Conservation (phyloP, 352 stramenopile genomes). For the Thraustochytrium sp. region DNA sequence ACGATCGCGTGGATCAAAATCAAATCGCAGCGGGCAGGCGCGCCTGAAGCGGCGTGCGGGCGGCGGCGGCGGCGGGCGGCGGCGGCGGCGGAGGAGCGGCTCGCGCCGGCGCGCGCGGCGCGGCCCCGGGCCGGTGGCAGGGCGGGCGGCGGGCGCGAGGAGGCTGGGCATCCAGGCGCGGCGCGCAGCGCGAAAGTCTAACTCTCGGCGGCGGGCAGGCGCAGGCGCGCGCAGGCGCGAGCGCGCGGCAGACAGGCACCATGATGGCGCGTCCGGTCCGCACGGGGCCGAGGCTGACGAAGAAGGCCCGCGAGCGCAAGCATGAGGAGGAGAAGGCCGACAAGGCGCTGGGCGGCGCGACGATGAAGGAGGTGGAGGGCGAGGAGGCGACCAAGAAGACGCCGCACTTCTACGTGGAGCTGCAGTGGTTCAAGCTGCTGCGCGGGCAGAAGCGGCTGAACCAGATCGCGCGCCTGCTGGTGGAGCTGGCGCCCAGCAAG, state of each 20-base stretch:
- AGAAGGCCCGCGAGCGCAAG: slow-evolving; percentile 37
- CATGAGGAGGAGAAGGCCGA: slow-evolving; percentile 44
- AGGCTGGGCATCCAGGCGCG: no score
- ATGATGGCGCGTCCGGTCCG: slow-evolving; percentile 24
- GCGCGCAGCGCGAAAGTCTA: no score
- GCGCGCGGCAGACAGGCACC: background rate
- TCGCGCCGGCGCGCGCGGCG: no score
- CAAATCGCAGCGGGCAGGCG: no score
- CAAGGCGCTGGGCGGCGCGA: slow-evolving; percentile 36
- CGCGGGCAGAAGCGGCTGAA: slow-evolving; percentile 40
- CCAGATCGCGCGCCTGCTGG: slow-evolving; percentile 41
- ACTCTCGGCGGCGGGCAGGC: no score
- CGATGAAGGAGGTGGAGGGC: slow-evolving; percentile 38
- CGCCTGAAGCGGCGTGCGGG: no score
- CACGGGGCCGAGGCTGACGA: slow-evolving; percentile 12
- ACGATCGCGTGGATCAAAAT: no score
- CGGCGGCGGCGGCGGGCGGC: no score
- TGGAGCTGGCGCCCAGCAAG: slow-evolving; percentile 43
- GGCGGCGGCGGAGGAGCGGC: no score
- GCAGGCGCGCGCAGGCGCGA: no score
- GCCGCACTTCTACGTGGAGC: slow-evolving; percentile 33
- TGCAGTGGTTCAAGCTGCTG: slow-evolving; percentile 45
- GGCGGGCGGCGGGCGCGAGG: no score
- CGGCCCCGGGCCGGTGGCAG: no score
- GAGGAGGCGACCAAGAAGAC: slow-evolving; percentile 35